phyloP scores from a whole-genome alignment of 2,329 filamentous ascomycete species.

The Aspergillus brunneoviolaceus region DNA sequence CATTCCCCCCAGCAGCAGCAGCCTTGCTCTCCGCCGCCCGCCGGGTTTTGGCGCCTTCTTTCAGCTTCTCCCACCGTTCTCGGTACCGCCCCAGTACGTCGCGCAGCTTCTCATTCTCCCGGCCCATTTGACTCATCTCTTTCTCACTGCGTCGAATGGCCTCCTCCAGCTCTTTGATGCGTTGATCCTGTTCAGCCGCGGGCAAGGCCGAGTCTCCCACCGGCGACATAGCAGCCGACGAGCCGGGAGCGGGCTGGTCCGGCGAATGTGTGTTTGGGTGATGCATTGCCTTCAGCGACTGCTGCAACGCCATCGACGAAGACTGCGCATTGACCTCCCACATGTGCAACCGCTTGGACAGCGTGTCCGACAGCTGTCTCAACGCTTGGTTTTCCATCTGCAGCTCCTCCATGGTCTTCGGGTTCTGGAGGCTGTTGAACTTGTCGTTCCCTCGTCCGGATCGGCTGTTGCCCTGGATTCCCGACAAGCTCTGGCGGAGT shows the following conservation, averaged over 20 bases:
- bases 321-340: conserved; percentile 92
- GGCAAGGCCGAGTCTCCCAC: conserved; percentile 18
- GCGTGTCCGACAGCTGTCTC: conserved; percentile 79
- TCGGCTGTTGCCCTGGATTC: conserved; percentile 33
- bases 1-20: conserved; percentile 12
- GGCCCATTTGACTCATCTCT: conserved; percentile 63
- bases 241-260: conserved; percentile 32
- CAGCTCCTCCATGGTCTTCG: conserved; percentile 80
- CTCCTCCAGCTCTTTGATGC: conserved; percentile 67
- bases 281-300: conserved; percentile 64
- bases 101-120: conserved; percentile 61
- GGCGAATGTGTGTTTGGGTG: conserved; percentile 36
- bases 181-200: conserved; percentile 47
- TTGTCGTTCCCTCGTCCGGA: conserved; percentile 24
- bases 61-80: conserved; percentile 68
- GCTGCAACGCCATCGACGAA: conserved; percentile 79
- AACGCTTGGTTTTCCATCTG: conserved; percentile 84
- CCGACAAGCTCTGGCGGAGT: conserved; percentile 46
- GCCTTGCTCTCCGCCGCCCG: conserved; percentile 27
- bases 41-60: conserved; percentile 58
- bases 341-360: conserved; percentile 82
- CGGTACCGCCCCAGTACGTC: conserved; percentile 57
- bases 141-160: conserved; percentile 58
- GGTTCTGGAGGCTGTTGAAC: conserved; percentile 37
- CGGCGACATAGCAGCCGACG: conserved; percentile 30